These are phyloP conservation scores for Corymbia calophylla DNA, from an alignment of 441 rosid genomes.

Conservation along the genomic window DNA sequence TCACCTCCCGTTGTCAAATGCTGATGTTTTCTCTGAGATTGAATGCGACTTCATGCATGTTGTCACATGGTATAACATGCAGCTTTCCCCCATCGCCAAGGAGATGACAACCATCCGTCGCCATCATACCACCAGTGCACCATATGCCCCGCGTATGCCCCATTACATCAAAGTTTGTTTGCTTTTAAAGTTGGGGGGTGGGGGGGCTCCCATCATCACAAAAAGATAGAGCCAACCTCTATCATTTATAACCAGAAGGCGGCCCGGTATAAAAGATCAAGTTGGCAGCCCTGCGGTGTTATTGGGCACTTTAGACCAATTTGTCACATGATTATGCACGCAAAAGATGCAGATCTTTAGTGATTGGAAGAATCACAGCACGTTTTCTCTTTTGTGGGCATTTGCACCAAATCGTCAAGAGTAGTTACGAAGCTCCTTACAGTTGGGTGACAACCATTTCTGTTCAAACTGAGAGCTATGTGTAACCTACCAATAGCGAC, in stretches of 20 bases:
- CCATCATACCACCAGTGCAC: not conserved
- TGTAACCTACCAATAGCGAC: not conserved
- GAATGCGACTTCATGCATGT: not conserved
- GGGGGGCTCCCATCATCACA: not conserved
- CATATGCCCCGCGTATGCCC: not conserved
- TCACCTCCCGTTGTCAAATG: not conserved
- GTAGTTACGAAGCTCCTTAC: not conserved
- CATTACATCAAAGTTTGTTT: not conserved
- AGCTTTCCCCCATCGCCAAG: not conserved
- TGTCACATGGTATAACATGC: not conserved
- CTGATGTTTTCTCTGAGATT: not conserved
- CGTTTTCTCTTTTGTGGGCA: not conserved
- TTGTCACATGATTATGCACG: not conserved
- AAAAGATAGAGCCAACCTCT: not conserved
- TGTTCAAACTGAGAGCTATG: not conserved
- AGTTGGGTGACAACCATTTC: not conserved
- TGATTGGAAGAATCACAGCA: not conserved
- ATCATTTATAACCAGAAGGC: not conserved
- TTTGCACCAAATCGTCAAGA: not conserved
- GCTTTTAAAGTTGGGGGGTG: not conserved
- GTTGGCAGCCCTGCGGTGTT: not conserved
- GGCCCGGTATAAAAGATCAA: not conserved
- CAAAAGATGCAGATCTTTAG: not conserved
- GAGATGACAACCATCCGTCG: not conserved
- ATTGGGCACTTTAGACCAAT: not conserved